Conservation (phyloP, 352 stramenopile genomes). For the Pythium guiyangense region DNA sequence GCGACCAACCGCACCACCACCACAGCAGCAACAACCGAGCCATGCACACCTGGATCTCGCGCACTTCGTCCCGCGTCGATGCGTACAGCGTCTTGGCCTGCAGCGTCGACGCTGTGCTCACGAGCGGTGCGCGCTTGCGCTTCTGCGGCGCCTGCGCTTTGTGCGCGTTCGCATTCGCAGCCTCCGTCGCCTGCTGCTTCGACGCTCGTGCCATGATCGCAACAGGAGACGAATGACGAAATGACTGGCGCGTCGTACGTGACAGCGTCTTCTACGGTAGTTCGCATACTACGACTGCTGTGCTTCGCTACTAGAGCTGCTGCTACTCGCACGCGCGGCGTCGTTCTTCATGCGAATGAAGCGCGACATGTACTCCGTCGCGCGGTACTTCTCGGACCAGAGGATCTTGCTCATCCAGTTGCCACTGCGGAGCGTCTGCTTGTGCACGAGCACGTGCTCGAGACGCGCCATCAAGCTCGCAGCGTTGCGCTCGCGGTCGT, state of each 20-base stretch:
- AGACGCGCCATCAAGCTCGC: conserved; percentile 46
- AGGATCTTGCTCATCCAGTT: conserved; percentile 82
- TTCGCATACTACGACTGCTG: background rate
- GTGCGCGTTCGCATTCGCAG: conserved; percentile 1
- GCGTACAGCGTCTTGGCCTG: conserved; percentile 33
- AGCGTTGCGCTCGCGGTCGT: conserved; percentile 45
- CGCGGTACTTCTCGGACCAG: conserved; percentile 78
- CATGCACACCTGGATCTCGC: conserved; percentile 32
- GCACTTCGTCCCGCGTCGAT: conserved; percentile 42
- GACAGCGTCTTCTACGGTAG: background rate
- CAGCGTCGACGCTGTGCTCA: conserved; percentile 34
- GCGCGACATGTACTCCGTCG: conserved; percentile 82
- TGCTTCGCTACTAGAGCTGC: background rate
- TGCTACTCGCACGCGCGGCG: background rate
- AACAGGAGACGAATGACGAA: no score
- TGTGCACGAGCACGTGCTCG: conserved; percentile 30
- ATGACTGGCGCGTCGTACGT: no score
- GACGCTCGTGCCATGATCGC: background rate
- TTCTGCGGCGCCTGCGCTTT: conserved; percentile 15
- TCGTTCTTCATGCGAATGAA: conserved; percentile 79
- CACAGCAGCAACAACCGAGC: background rate
- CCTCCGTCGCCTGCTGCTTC: background rate
- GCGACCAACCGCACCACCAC: no score
- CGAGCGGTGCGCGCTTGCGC: conserved; percentile 19
- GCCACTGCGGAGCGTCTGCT: conserved; percentile 16